Evolutionary conservation across 2,329 filamentous ascomycete genomes (phyloP).

Genomic region (Penicillium verrucosum): DNA sequence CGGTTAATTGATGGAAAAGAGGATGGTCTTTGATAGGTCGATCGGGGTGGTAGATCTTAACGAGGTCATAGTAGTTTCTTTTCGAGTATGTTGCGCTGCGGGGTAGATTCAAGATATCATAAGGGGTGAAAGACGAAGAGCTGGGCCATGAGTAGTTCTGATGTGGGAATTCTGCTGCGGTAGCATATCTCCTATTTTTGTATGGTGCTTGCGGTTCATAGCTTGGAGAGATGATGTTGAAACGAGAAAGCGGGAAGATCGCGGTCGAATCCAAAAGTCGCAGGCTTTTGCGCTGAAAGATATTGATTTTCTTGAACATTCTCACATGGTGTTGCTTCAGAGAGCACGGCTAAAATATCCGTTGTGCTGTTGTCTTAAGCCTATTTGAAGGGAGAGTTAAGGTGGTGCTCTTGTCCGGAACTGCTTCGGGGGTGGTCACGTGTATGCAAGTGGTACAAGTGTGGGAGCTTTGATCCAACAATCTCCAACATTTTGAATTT

Average conservation of each 20-base stretch:
- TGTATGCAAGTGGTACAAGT: conserved; percentile 3
- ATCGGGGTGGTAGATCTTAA: conserved; percentile 95
- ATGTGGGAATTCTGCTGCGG: conserved; percentile 31
- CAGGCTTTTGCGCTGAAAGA: conserved; percentile 40
- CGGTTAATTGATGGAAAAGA: conserved; percentile 50
- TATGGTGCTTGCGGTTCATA: conserved; percentile 15
- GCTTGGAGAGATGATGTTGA: conserved; percentile 22
- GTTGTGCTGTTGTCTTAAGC: conserved; percentile 10
- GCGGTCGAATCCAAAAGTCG: conserved; percentile 31
- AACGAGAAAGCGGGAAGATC: conserved; percentile 20
- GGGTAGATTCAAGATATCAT: conserved; percentile 73
- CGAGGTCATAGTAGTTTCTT: conserved; percentile 78
- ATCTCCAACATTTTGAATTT: neutral
- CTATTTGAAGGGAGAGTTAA: neutral
- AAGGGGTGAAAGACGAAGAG: conserved; percentile 62
- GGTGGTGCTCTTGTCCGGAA: neutral
- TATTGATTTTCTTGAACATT: conserved; percentile 49
- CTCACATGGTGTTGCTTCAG: conserved; percentile 31
- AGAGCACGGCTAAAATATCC: conserved; percentile 13
- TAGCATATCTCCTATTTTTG: conserved; percentile 32
- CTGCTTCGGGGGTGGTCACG: conserved; percentile 13
- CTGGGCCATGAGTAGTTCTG: conserved; percentile 43
- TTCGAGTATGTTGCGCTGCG: conserved; percentile 73
- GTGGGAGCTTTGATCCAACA: neutral
- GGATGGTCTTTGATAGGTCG: conserved; percentile 49